These are phyloP conservation scores for Rhododendron mucronatum DNA, from an alignment of 148 eudicot genomes.

Conservation along the genomic window DNA sequence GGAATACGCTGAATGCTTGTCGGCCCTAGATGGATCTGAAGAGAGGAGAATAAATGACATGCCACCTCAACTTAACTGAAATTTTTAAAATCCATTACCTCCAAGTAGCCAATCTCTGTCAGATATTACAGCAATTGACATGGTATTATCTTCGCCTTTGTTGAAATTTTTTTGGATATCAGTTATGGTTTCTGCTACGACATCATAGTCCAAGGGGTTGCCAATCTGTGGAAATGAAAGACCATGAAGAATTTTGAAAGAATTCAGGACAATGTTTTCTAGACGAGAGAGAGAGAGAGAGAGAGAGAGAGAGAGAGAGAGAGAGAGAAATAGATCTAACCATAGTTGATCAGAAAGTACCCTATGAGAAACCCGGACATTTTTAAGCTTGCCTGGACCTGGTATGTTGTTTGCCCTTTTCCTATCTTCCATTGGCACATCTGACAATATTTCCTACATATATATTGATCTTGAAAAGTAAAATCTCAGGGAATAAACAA, in stretches of 20 bases:
- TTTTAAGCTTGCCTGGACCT: conserved; percentile 53
- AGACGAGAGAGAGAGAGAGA: neutral
- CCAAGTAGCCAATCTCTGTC: conserved; percentile 68
- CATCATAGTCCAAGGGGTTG: conserved; percentile 75
- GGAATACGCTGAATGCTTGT: conserved; percentile 85
- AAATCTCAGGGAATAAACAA: neutral
- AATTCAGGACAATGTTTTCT: neutral
- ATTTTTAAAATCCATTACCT: conserved; percentile 38
- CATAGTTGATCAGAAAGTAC: conserved; percentile 32
- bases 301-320: too few species aligned
- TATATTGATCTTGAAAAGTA: neutral
- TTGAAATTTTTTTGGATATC: conserved; percentile 45
- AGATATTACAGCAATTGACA: conserved; percentile 74
- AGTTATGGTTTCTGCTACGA: conserved; percentile 53
- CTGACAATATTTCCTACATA: conserved; percentile 78
- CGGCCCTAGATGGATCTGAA: conserved; percentile 83
- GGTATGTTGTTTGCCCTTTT: conserved; percentile 28
- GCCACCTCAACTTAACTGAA: conserved; percentile 5
- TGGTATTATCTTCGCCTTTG: conserved; percentile 54
- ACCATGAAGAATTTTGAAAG: neutral
- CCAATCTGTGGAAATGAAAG: conserved; percentile 50
- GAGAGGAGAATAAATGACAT: conserved; percentile 16
- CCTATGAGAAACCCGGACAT: conserved; percentile 65
- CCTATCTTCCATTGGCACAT: conserved; percentile 69
- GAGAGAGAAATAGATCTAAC: conserved; percentile 4